Base-by-base conservation (phyloP, 768 basidiomycete species). In the Termitomyces sp. region DNA sequence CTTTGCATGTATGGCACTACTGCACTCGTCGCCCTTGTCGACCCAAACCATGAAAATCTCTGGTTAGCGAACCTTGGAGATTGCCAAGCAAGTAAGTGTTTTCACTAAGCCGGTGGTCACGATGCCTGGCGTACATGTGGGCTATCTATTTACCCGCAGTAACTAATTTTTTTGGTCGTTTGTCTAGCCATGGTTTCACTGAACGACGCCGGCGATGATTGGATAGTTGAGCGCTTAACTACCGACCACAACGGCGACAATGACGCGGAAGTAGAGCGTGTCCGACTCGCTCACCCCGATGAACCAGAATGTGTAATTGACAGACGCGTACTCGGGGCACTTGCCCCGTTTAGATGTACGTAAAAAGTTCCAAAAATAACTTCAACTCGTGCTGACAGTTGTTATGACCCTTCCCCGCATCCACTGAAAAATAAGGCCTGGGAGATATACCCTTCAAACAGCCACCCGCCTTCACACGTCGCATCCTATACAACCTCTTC, bases 21-120 rank as follows among this genome's bases (percentile, higher is more conserved):
- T 3, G 89, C 87, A 6, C 81, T 92, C 36, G 81, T 92, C 45
- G 82, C 90, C 9, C 79, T 92, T 40, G 81, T 88, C 45, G 89
- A 91, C 74, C 88, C 90, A 39, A 77, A 84, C 20, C 81, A 83
- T 63, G 77, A 82, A 67, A 84, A 90, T 63, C 75, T 92, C 22
- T 92, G 91, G 91, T 74, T 92, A 51, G 90, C 90, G 7, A 91
- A 91, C 68, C 78, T 92, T 32, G 91, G 91, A 15, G 91, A 92
- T 68, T 91, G 89, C 70, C 87, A 89, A 78, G 89, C 89, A 62
- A 79, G 90, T 90, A 64, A 64, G 87, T 75, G 28, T 48, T 53
- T 58, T 62, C 62, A 65, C 67, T 39, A 45, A 50, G 44, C 57
- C 32, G 45, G 50, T 40, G 45, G 52, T 46, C 57, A 46, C 32